Evolutionary conservation across 1,284 basidiomycete genomes (phyloP), one percentile per base, ranked within the genome.

Genomic region (Neonothopanus nambi): DNA sequence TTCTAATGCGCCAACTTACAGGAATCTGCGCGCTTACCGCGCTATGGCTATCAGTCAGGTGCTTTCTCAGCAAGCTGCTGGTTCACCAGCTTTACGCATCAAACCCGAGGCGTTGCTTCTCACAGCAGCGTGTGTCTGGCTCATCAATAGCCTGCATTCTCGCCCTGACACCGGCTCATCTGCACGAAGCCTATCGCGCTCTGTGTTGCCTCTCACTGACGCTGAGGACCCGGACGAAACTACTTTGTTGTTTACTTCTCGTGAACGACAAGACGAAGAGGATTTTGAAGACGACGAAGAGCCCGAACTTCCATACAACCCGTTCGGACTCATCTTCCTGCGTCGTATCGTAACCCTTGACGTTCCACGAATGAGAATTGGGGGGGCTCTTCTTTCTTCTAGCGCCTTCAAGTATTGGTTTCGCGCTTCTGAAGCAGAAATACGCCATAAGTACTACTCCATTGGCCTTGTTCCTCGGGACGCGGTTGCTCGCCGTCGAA

Each of bases 71-170:
- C 62, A 63, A 39, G 39, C 18, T 2, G 17, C 24, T 13, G 59
- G 59, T 1, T 7, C 12, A 1, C 3, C 48, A 1, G 13, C 41
- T 5, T 18, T 51, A 5, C 56, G 59, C 0, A 15, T 57, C 5
- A 3, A 17, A 0, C 42, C 40, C 6, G 49, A 55, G 3, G 57
- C 63, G 15, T 55, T 66, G 20, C 52, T 52, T 5, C 44, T 68
- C 3, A 60, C 60, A 1, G 61, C 63, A 0, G 62, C 56, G 0
- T 55, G 53, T 17, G 53, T 61, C 0, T 67, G 64, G 65, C 51
- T 66, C 0, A 15, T 60, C 0, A 68, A 67, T 35, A 41, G 58
- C 3, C 51, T 67, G 2, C 65, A 65, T 36, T 51, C 64, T 6
- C 48, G 58, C 4, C 63, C 64, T 2, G 64, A 68, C 17, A 59